Evolutionary conservation across 169 alveolate genomes (phyloP).

Genomic region (Theileria annulata): DNA sequence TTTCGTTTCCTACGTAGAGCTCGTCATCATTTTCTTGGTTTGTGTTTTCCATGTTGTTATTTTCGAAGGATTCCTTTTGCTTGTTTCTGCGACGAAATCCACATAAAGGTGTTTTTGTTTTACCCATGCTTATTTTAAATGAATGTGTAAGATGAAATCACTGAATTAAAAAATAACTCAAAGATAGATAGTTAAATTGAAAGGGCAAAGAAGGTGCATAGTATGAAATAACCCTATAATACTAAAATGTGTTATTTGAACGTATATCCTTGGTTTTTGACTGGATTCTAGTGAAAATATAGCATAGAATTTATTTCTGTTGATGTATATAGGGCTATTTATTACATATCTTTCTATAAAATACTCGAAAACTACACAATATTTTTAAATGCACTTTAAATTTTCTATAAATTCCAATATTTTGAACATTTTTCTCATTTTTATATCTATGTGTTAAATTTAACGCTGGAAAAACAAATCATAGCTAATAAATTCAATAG

Average conservation of each 20-base stretch:
- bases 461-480: neutral
- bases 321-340: neutral
- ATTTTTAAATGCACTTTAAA: conserved; percentile 28
- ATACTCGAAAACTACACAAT: neutral
- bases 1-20: conserved; percentile 11
- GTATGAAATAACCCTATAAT: neutral
- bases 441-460: conserved; percentile 37
- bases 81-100: conserved; percentile 45
- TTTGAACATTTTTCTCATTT: conserved; percentile 9
- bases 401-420: conserved; percentile 29
- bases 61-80: conserved; percentile 26
- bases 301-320: neutral
- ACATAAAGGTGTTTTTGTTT: conserved; percentile 50
- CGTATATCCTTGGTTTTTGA: neutral
- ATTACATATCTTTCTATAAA: neutral
- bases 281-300: neutral
- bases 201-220: conserved; percentile 33
- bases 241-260: neutral
- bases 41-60: conserved; percentile 32
- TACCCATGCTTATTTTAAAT: conserved; percentile 8
- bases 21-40: conserved; percentile 60
- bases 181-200: neutral
- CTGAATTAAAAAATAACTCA: neutral
- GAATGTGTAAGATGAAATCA: conserved; percentile 13
- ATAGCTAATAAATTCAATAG: neutral